phyloP scores from a whole-genome alignment of 805 yeast species.

The Yamadazyma insecticola region DNA sequence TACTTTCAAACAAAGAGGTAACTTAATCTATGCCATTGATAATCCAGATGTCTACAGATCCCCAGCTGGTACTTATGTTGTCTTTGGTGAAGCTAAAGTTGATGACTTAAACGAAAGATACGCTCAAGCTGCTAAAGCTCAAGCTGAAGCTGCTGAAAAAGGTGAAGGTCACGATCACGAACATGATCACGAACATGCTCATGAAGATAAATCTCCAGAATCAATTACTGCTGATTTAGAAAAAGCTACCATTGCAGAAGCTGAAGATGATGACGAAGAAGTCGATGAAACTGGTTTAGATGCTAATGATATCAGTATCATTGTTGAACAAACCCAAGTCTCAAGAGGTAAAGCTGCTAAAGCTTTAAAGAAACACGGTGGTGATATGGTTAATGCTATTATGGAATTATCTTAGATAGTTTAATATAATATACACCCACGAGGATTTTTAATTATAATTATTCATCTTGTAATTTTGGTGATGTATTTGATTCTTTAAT shows the following conservation, averaged over 20 bases:
- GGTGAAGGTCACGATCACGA: constrained; percentile 16
- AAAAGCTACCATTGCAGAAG: constrained; percentile 21
- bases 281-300: constrained; percentile 85
- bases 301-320: constrained; percentile 76
- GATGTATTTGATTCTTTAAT: too few relatives aligned
- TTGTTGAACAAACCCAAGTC: constrained; percentile 87
- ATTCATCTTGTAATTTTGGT: not conserved
- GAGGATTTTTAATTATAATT: too few relatives aligned
- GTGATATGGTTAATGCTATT: constrained; percentile 95
- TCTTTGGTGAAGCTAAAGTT: constrained; percentile 96
- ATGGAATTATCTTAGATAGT: constrained; percentile 59
- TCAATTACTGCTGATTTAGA: constrained; percentile 80
- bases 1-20: constrained; percentile 90
- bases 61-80: constrained; percentile 89
- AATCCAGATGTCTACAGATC: constrained; percentile 94
- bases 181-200: constrained; percentile 10
- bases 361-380: constrained; percentile 83
- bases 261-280: constrained; percentile 54
- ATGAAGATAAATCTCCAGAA: constrained; percentile 61
- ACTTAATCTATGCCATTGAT: constrained; percentile 87
- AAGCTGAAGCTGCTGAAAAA: constrained; percentile 35
- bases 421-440: not conserved
- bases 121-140: constrained; percentile 53
- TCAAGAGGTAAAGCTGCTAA: constrained; percentile 87
- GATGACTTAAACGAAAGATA: constrained; percentile 89